Evolutionary conservation across 192 early-diverging fungal genomes (phyloP).

Genomic region (Entomortierella lignicola): DNA sequence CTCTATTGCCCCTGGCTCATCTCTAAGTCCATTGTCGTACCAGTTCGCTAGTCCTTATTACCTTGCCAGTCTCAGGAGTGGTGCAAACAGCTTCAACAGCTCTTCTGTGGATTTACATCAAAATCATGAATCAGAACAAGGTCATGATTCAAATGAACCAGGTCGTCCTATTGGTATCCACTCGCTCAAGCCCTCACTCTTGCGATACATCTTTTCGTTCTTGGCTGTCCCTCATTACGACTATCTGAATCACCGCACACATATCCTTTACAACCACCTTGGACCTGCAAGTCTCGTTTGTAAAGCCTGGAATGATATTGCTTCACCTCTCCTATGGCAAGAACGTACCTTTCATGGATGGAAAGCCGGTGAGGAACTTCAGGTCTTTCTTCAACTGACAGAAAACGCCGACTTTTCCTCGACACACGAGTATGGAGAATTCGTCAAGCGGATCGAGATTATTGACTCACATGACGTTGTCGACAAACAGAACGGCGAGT

Average conservation of each 20-base stretch:
- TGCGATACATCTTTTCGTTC: slow-evolving; percentile 50
- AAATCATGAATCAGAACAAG: slow-evolving; percentile 1
- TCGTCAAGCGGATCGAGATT: slow-evolving; percentile 50
- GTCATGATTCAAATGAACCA: background rate
- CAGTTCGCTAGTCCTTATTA: slow-evolving; percentile 33
- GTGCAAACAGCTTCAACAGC: slow-evolving; percentile 22
- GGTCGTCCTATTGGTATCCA: slow-evolving; percentile 34
- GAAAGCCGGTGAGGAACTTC: slow-evolving; percentile 54
- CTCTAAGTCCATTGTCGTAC: slow-evolving; percentile 6
- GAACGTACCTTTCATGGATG: slow-evolving; percentile 53
- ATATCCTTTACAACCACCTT: slow-evolving; percentile 43
- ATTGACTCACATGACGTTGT: slow-evolving; percentile 54
- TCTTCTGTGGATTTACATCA: slow-evolving; percentile 32
- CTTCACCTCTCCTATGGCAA: slow-evolving; percentile 51
- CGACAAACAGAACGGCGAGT: slow-evolving; percentile 52
- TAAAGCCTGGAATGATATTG: slow-evolving; percentile 46
- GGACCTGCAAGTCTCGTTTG: slow-evolving; percentile 44
- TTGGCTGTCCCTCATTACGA: slow-evolving; percentile 48
- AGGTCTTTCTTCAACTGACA: slow-evolving; percentile 41
- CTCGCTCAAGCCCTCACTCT: slow-evolving; percentile 34
- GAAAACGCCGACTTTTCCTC: slow-evolving; percentile 55
- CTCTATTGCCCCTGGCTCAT: background rate
- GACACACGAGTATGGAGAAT: slow-evolving; percentile 53
- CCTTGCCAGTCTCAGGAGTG: slow-evolving; percentile 14
- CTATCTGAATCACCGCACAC: slow-evolving; percentile 51